A percentile compares a stretch with the other conserved stretches of the same genome.
Evolutionary conservation across 2,329 filamentous ascomycete genomes (phyloP).

Genomic region (Calonectria honghensis): DNA sequence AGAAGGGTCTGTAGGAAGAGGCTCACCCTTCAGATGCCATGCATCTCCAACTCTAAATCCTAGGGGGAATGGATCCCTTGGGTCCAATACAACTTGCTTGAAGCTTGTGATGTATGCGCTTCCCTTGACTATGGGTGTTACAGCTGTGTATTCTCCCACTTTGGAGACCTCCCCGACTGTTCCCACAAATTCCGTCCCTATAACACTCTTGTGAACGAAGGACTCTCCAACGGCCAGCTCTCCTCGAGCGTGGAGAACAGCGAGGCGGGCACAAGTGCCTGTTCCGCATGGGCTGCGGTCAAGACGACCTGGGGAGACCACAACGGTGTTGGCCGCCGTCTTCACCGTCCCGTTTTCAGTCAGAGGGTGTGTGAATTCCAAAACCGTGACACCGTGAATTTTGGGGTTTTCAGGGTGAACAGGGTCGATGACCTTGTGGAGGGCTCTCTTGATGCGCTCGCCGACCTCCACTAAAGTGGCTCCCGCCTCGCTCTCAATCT

Average conservation of each 20-base stretch:
- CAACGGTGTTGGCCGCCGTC: constrained; percentile 41
- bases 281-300: constrained; percentile 46
- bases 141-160: constrained; percentile 37
- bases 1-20: constrained; percentile 11
- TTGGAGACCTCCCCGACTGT: constrained; percentile 28
- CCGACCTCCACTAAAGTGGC: constrained; percentile 42
- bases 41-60: constrained; percentile 44
- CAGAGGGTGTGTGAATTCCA: constrained; percentile 45
- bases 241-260: constrained; percentile 41
- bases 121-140: constrained; percentile 40
- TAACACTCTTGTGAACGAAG: constrained; percentile 41
- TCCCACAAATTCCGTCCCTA: constrained; percentile 43
- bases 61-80: constrained; percentile 42
- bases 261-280: constrained; percentile 44
- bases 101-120: constrained; percentile 46
- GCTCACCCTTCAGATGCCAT: constrained; percentile 35
- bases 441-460: constrained; percentile 44
- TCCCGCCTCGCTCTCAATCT: constrained; percentile 41
- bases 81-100: constrained; percentile 44
- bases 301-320: constrained; percentile 42
- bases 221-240: constrained; percentile 38
- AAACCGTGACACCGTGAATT: constrained; percentile 42
- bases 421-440: constrained; percentile 37
- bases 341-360: constrained; percentile 35
- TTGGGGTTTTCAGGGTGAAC: constrained; percentile 42